phyloP scores from a whole-genome alignment of 805 yeast genomes.

The Candida sonorensis region DNA sequence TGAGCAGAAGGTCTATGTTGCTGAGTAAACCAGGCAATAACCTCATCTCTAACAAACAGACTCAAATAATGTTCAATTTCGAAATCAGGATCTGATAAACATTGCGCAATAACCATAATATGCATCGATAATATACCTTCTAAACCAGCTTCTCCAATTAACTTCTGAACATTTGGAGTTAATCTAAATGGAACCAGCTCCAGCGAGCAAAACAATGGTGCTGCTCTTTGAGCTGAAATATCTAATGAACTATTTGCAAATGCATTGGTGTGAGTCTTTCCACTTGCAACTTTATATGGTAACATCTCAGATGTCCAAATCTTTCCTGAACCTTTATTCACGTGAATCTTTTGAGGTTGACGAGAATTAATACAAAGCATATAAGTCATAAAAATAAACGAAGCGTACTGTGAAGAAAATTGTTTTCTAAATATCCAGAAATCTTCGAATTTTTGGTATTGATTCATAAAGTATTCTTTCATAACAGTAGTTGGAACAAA shows the following conservation, averaged over 20 bases:
- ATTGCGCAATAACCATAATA: slow-evolving; percentile 77
- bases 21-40: slow-evolving; percentile 88
- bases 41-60: slow-evolving; percentile 93
- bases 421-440: slow-evolving; percentile 97
- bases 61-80: slow-evolving; percentile 88
- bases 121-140: slow-evolving; percentile 89
- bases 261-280: slow-evolving; percentile 33
- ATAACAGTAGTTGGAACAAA: slow-evolving; percentile 81
- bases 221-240: slow-evolving; percentile 44
- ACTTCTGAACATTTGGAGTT: slow-evolving; percentile 90
- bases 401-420: slow-evolving; percentile 90
- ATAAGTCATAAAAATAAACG: slow-evolving; percentile 85
- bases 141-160: slow-evolving; percentile 89
- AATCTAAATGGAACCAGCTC: slow-evolving; percentile 95
- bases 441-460: slow-evolving; percentile 78
- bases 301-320: slow-evolving; percentile 95
- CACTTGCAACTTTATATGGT: slow-evolving; percentile 71
- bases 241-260: slow-evolving; percentile 39
- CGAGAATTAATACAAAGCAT: slow-evolving; percentile 91
- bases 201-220: slow-evolving; percentile 83
- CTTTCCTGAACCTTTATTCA: slow-evolving; percentile 75
- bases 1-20: slow-evolving; percentile 78
- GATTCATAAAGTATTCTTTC: slow-evolving; percentile 65
- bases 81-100: slow-evolving; percentile 85
- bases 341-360: slow-evolving; percentile 87